Evolutionary conservation across 208 protist genomes (phyloP).

Genomic region (Acanthamoeba healyi): DNA sequence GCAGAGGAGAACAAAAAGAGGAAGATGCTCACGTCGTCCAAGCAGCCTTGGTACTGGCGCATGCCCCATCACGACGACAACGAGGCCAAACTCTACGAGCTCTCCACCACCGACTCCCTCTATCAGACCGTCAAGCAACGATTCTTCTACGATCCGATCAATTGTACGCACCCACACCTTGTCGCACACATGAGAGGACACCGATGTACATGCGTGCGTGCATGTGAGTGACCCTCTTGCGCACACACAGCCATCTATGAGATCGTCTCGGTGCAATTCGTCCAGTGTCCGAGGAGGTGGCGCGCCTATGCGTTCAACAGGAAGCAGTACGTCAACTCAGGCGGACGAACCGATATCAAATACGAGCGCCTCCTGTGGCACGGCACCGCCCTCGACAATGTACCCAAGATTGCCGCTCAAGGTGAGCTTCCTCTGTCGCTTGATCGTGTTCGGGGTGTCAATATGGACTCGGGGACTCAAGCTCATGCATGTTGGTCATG

Average conservation of each 20-base stretch:
- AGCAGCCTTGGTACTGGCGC: background rate
- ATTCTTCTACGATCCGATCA: background rate
- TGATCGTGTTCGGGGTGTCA: too few species aligned
- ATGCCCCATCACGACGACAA: background rate
- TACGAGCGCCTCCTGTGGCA: conserved; percentile 13
- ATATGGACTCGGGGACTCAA: too few species aligned
- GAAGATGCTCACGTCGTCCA: background rate
- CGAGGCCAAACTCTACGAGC: background rate
- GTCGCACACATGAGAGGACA: background rate
- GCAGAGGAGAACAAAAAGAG: background rate
- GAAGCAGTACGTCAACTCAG: background rate
- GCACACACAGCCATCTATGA: background rate
- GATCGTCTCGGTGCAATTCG: background rate
- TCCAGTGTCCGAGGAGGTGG: background rate
- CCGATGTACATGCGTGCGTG: background rate
- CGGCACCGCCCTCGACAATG: background rate
- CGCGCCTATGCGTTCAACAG: background rate
- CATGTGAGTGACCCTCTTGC: background rate
- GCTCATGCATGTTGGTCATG: too few species aligned
- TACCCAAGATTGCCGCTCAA: background rate
- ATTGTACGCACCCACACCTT: background rate
- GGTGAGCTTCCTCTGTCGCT: background rate
- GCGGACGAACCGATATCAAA: background rate
- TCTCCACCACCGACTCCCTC: background rate
- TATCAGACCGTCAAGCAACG: background rate